A percentile compares a stretch with the other conserved stretches of the same genome.
Conservation (phyloP, 306 rosid species). For the Castanea mollissima region DNA sequence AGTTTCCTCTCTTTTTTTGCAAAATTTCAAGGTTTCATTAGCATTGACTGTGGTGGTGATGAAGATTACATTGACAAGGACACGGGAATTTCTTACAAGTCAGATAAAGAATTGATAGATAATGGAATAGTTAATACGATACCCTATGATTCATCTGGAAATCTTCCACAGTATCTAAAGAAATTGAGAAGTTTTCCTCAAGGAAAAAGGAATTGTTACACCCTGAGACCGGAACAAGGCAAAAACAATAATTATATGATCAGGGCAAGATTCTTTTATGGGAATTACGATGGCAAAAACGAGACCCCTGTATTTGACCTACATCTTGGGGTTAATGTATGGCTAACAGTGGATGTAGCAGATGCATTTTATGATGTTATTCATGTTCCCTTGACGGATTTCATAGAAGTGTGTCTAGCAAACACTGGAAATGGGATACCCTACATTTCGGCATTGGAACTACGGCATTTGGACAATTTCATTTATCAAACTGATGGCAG, state of each 20-base stretch:
- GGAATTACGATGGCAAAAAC: slow-evolving; percentile 39
- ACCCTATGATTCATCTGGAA: no score
- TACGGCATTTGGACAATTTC: slow-evolving; percentile 24
- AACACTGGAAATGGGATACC: slow-evolving; percentile 42
- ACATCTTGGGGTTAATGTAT: slow-evolving; percentile 40
- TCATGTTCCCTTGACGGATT: slow-evolving; percentile 25
- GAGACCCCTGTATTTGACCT: slow-evolving; percentile 27
- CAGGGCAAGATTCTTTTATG: slow-evolving; percentile 39
- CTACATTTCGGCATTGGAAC: slow-evolving; percentile 42
- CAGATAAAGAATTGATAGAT: slow-evolving; percentile 29
- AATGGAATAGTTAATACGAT: slow-evolving; percentile 9
- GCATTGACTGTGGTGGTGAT: slow-evolving; percentile 34
- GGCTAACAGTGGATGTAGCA: slow-evolving; percentile 13
- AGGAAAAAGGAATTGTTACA: slow-evolving; percentile 50
- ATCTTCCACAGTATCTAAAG: neutral
- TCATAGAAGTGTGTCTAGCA: slow-evolving; percentile 38
- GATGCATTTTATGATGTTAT: slow-evolving; percentile 6
- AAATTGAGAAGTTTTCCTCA: slow-evolving; percentile 47
- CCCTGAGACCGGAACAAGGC: slow-evolving; percentile 29
- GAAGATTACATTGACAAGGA: neutral
- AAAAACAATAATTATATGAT: slow-evolving; percentile 37
- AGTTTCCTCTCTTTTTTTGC: neutral
- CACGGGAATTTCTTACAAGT: slow-evolving; percentile 10
- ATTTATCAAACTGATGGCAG: neutral
- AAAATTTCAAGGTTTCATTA: slow-evolving; percentile 32